phyloP scores from a whole-genome alignment of 345 rosid species.

The Citrus mangshanensis region DNA sequence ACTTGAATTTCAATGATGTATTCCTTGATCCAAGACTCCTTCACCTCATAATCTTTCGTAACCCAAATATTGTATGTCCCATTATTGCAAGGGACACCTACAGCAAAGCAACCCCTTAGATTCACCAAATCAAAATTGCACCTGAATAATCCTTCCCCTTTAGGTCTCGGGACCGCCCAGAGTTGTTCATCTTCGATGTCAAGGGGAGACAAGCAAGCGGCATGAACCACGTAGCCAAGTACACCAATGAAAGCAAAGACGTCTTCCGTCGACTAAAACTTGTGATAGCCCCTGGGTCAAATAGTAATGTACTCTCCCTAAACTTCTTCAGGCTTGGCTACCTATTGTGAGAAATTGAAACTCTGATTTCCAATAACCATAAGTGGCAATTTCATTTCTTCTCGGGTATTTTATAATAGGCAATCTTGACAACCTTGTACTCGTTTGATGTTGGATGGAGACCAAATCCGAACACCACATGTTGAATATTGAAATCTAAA shows the following conservation, averaged over 20 bases:
- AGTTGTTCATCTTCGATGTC: constrained; percentile 26
- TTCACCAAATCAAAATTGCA: neutral
- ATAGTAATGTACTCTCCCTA: constrained; percentile 9
- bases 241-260: constrained; percentile 36
- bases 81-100: neutral
- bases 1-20: constrained; percentile 11
- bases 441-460: constrained; percentile 24
- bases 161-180: constrained; percentile 9
- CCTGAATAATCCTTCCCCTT: neutral
- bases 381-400: constrained; percentile 10
- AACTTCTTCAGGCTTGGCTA: constrained; percentile 26
- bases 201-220: constrained; percentile 16
- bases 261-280: constrained; percentile 27
- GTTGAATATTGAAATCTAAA: neutral
- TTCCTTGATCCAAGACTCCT: constrained; percentile 31
- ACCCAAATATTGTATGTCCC: neutral
- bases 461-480: constrained; percentile 42
- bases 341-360: constrained; percentile 34
- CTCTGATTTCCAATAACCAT: constrained; percentile 18
- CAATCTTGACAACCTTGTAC: constrained; percentile 38
- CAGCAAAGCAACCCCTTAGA: constrained; percentile 25
- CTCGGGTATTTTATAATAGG: neutral
- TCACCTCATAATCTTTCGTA: constrained; percentile 22
- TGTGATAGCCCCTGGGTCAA: constrained; percentile 5
- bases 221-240: neutral